Evolutionary conservation across 495 filamentous ascomycete genomes (phyloP), one percentile per base, ranked within the genome.

Genomic region (Chaetomium cochliodes): DNA sequence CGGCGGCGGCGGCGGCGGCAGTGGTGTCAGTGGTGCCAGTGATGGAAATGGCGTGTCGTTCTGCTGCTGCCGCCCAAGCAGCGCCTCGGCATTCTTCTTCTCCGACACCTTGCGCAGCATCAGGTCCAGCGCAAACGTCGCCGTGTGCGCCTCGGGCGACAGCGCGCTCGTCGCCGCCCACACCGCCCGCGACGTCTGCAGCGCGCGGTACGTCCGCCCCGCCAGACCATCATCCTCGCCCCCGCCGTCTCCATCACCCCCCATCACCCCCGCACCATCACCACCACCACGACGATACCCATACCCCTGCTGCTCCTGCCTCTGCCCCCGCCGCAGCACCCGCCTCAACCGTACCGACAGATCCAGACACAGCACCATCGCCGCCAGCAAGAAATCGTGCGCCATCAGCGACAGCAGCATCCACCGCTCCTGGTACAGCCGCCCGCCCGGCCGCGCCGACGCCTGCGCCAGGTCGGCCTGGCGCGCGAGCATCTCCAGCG

Each of bases 361-460:
- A 16, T 58, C 39, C 37, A 58, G 7, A 44, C 55, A 58, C 20
- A 58, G 55, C 55, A 58, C 55, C 55, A 58, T 58, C 6, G 55
- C 55, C 7, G 55, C 55, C 37, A 58, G 22, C 55, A 58, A 26
- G 20, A 58, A 58, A 15, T 58, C 55, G 15, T 58, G 55, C 55
- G 18, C 55, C 55, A 44, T 58, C 55, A 58, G 11, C 20, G 55
- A 58, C 20, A 5, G 5, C 20, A 58, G 15, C 55, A 58, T 58
- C 55, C 55, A 58, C 55, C 55, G 55, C 4, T 58, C 33, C 37
- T 44, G 37, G 15, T 42, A 18, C 37, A 58, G 55, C 55, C 55
- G 2, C 2, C 55, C 55, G 1, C 55, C 55, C 2, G 22, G 20
- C 11, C 16, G 55, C 2, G n/a, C n/a, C n/a, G 20, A 22, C 7